Base-by-base conservation (phyloP, 1,284 basidiomycete species). In the Apiotrichum veenhuisii region DNA sequence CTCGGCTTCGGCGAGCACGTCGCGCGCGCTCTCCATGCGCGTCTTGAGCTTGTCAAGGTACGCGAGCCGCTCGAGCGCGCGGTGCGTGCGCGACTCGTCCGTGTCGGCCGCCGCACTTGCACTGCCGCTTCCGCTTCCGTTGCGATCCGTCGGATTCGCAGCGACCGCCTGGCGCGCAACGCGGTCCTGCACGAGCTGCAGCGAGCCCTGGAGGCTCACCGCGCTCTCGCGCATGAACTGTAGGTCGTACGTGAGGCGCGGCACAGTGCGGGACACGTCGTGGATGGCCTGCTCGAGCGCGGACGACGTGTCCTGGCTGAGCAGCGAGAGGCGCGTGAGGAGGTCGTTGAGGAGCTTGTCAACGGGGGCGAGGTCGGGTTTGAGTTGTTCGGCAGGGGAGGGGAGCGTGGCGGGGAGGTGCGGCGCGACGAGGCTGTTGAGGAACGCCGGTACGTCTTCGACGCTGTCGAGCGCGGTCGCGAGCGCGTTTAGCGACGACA, bases 211-310 rank as follows among this genome's bases (percentile, higher is more conserved):
- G 20, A 96, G 80, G 2, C 87, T 83, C 15, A 88, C 77, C 0
- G 92, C 91, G 37, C 87, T 86, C 70, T 96, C 93, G 48, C 89
- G 86, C 85, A 96, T 93, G 77, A 95, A 93, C 72, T 96, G 92
- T 22, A 97, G 80, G 75, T 96, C 93, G 71, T 95, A 96, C 1
- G 87, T 86, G 45, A 97, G 82, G 37, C 93, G 84, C 7, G 93
- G 91, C 12, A 94, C 86, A 5, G 86, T 85, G 49, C 91, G 84
- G 1, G 91, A 90, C 47, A 95, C 89, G 68, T 94, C 91, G 69
- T 91, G 87, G 59, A 97, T 92, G 46, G 85, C 84, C 63, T 86
- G 85, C 73, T 96, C 93, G 48, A 96, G 83, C 48, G 87, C 81
- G 8, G 85, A 79, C 2, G 90, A 89, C 0, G 91, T 92, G 67